Evolutionary conservation across 805 yeast genomes (phyloP).

Genomic region (Huiozyma naganishii): DNA sequence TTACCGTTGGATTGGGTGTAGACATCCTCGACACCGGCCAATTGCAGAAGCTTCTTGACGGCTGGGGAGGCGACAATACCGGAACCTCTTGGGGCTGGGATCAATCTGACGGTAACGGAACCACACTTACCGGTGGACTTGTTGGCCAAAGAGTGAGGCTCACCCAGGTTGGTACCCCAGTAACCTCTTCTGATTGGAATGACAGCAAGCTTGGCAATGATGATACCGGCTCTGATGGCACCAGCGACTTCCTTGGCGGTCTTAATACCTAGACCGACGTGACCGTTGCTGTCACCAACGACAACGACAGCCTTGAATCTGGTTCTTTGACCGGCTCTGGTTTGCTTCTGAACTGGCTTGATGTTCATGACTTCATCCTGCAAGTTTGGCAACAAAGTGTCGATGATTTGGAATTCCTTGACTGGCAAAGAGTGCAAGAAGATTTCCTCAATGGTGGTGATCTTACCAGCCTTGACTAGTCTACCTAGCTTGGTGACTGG

Average conservation of each 20-base stretch:
- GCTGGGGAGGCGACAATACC: constrained; percentile 99
- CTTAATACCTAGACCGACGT: constrained; percentile 99
- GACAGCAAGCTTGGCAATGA: constrained; percentile 96
- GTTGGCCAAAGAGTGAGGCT: constrained; percentile 96
- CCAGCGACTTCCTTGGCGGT: constrained; percentile 99
- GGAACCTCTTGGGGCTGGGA: constrained; percentile 99
- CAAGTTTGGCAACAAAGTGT: constrained; percentile 88
- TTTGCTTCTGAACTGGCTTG: constrained; percentile 99
- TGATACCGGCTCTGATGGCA: constrained; percentile 99
- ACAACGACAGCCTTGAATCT: constrained; percentile 99
- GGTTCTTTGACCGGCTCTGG: constrained; percentile 99
- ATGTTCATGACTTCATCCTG: constrained; percentile 99
- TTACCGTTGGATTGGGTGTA: constrained; percentile 98
- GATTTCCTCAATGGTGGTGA: constrained; percentile 93
- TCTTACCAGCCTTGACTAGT: constrained; percentile 97
- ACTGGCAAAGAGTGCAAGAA: constrained; percentile 98
- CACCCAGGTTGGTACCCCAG: constrained; percentile 99
- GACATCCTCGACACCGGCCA: constrained; percentile 99
- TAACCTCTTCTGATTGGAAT: constrained; percentile 99
- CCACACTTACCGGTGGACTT: constrained; percentile 99
- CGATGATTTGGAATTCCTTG: constrained; percentile 98
- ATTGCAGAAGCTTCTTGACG: constrained; percentile 96
- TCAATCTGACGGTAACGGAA: constrained; percentile 95
- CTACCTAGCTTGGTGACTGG: constrained; percentile 99
- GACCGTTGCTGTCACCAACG: constrained; percentile 99